These are phyloP conservation scores for Magnaporthiopsis poae DNA, from an alignment of 2,329 filamentous ascomycete species.

Conservation along the genomic window DNA sequence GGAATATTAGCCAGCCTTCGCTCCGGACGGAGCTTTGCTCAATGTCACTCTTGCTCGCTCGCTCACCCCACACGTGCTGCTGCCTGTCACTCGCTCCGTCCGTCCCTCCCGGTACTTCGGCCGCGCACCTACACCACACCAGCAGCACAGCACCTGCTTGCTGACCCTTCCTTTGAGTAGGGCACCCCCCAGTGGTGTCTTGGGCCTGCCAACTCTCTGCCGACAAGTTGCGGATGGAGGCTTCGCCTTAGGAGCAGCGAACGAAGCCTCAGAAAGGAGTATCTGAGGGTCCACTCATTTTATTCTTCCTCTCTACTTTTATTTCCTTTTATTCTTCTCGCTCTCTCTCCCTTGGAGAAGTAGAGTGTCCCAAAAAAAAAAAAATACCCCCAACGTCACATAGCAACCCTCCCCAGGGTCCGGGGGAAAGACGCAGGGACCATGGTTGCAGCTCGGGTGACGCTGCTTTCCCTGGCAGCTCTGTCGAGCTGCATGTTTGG, in stretches of 20 bases:
- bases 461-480: slow-evolving; percentile 10
- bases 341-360: not conserved
- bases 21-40: not conserved
- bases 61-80: not conserved
- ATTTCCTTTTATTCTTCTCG: not conserved
- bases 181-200: not conserved
- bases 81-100: not conserved
- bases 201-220: not conserved
- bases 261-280: not conserved
- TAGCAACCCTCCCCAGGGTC: too few species aligned
- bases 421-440: not conserved
- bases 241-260: not conserved
- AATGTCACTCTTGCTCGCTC: not conserved
- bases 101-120: not conserved
- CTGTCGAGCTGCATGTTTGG: slow-evolving; percentile 9
- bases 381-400: not conserved
- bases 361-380: not conserved
- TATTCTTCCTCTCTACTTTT: not conserved
- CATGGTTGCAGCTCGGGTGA: slow-evolving; percentile 7
- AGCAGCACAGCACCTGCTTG: not conserved
- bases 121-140: not conserved
- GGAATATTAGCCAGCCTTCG: not conserved
- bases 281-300: not conserved
- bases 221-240: not conserved
- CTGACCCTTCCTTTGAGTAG: not conserved